These are phyloP conservation scores for Schrenkiella parvula DNA, from an alignment of 345 rosid genomes.

Conservation along the genomic window DNA sequence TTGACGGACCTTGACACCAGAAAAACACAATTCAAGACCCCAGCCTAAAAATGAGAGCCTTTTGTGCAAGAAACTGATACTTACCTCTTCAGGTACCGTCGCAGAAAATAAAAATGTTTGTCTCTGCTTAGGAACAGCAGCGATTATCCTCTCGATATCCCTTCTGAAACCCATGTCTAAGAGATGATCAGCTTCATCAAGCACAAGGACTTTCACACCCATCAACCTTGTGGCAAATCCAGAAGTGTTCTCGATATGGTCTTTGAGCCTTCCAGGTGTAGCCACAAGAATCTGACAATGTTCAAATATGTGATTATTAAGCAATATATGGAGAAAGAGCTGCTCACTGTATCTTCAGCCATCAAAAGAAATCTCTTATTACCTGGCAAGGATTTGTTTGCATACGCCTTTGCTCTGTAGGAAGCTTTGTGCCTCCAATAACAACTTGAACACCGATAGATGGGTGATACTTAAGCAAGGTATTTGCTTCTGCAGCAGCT, in stretches of 20 bases:
- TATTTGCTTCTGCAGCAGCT: constrained; percentile 91
- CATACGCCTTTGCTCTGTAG: constrained; percentile 83
- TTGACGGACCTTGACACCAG: constrained; percentile 74
- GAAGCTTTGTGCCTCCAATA: constrained; percentile 94
- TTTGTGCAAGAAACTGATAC: constrained; percentile 14
- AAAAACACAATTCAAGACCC: constrained; percentile 29
- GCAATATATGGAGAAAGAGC: neutral
- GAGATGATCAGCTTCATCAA: constrained; percentile 97
- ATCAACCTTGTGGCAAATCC: constrained; percentile 92
- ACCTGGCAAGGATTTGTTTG: constrained; percentile 97
- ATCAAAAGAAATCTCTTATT: constrained; percentile 22
- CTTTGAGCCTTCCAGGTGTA: constrained; percentile 97
- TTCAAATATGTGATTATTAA: constrained; percentile 24
- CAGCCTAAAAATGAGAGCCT: constrained; percentile 8
- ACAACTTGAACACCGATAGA: constrained; percentile 96
- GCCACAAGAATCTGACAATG: constrained; percentile 80
- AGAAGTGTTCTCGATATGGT: constrained; percentile 93
- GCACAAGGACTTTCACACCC: constrained; percentile 95
- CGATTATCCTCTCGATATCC: constrained; percentile 83
- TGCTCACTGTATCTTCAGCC: neutral
- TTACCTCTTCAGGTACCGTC: constrained; percentile 90
- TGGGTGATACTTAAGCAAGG: constrained; percentile 79
- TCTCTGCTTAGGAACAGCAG: constrained; percentile 89
- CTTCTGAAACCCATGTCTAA: constrained; percentile 97
- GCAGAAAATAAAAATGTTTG: constrained; percentile 97